Base-by-base conservation (phyloP, 2,329 filamentous ascomycete genomes). In the Aspergillus vadensis region DNA sequence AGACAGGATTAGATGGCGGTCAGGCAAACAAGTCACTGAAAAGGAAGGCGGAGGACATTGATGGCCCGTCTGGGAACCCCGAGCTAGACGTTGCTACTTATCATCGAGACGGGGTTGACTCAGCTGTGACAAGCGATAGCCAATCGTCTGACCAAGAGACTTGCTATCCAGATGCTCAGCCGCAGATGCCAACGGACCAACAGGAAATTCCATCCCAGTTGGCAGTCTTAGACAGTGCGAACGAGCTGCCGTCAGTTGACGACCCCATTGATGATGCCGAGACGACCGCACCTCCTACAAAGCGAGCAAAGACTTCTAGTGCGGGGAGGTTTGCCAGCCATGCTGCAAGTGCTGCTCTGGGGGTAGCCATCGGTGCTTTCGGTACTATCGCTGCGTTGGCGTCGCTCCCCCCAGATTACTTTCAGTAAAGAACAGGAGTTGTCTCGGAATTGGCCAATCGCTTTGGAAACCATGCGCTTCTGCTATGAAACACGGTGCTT, bases 341-440 rank as follows among this genome's bases (percentile, higher is more conserved):
- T 66, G 76, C 75, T 30, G 72, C 74, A 19, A 76, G 74, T 27
- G 77, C 79, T 25, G 59, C 77, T 2, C 62, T 76, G 5, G 77
- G 79, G 23, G 77, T 76, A 38, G 60, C 79, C 15, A 70, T 79
- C 47, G 79, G 79, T 52, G 74, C 77, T 5, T 67, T 80, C 36
- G 74, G 77, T 21, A 77, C 77, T 15, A 71, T 81, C 43, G 70
- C 74, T 44, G 67, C 74, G 17, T 69, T 81, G 48, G 77, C 77
- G 12, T 71, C 77, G 23, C 70, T 81, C 14, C 79, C 79, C 8
- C 68, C 74, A 5, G 76, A 79, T 55, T 80, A 74, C 64, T 80
- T 80, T 65, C 65, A 70, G 47, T 41, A 79, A 67, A 65, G 27
- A 30, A 49, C 17, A 32, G 4, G 9, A 12, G 4, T 23, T 14